Base-by-base conservation (phyloP, 495 filamentous ascomycete genomes). In the Staphylotrichum tortipilum region DNA sequence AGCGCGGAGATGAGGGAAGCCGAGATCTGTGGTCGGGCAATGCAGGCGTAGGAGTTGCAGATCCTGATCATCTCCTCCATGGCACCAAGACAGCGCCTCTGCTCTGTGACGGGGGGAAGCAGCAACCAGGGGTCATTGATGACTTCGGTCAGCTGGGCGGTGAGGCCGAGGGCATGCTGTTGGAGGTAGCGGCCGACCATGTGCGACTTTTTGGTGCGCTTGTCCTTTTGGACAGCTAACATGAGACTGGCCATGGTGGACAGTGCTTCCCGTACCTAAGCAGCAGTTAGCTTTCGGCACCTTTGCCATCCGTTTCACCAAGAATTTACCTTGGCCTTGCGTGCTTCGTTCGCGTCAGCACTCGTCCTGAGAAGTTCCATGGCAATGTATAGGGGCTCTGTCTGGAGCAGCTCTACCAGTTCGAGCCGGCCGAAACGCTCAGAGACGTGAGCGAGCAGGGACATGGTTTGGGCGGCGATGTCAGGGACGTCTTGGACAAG, bases 1-100 rank as follows among this genome's bases (percentile, higher is more conserved):
- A 97, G 73, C 0, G 90, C 89, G 18, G 88, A 87, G 53, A 92
- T 83, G 14, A 96, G 74, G 62, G 85, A 95, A 14, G 92, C 88
- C 46, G 85, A 85, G 41, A 95, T 87, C 83, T 96, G 92, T 40
- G 94, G 88, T 31, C 95, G 72, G 26, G 88, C 91, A 62, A 83
- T 81, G 52, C 77, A 82, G 12, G 86, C 76, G 66, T 85, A 79
- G 11, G 69, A 74, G 45, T 78, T 80, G 17, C 83, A 83, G 36
- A 91, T 68, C 52, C 73, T 78, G 39, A 96, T 82, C 84, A 97
- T 87, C 60, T 89, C 89, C 54, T 86, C 83, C 59, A 99, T 85
- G 1, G 85, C 92, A 49, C 78, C 78, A 2, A 98, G 70, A 48
- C 82, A 86, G 40, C 87, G 75, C 42, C 75, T 81, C 57, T 86